Base-by-base conservation (phyloP, 805 yeast species). In the Monosporozyma solicola region DNA sequence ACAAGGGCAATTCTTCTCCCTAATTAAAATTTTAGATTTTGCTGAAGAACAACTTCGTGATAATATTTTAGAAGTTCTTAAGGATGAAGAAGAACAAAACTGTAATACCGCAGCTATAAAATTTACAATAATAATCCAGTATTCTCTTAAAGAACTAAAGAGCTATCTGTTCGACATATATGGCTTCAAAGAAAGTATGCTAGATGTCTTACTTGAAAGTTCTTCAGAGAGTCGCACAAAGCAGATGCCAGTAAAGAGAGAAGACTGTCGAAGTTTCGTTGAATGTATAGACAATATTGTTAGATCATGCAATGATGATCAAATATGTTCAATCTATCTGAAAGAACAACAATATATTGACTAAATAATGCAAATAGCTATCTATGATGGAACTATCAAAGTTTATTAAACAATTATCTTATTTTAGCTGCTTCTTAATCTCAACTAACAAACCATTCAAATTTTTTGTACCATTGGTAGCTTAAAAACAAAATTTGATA, bases 1-100 rank as follows among this genome's bases (percentile, higher is more conserved):
- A 20, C 64, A 62, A 37, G 53, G 47, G 47, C 68, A 66, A n/a
- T 47, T 65, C 27, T 49, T 60, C 5, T 31, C 41, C 1, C 27
- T 65, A 3, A 47, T 61, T 20, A 63, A 58, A 45, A 43, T 45
- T 20, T 51, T 64, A 4, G 65, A 62, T 25, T 27, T 54, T 29
- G 54, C 52, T n/a, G 51, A 58, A 3, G 69, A 65, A 41, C 67
- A 65, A 33, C 37, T 61, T 7, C 55, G 58, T 16, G 68, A 63
- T 44, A 24, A 54, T 3, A 59, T 64, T 13, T 48, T 55, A 22
- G 69, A 63, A n/a, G 31, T 32, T 11, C 22, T 50, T 13, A 41
- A 47, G 13, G 15, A 22, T 33, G 16, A 15, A 10, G 39, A 33
- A 11, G 52, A 50, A n/a, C 9, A 8, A 3, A 16, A 6, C 3